These are phyloP conservation scores for Camellia japonica DNA, from an alignment of 148 eudicot species.

Conservation along the genomic window DNA sequence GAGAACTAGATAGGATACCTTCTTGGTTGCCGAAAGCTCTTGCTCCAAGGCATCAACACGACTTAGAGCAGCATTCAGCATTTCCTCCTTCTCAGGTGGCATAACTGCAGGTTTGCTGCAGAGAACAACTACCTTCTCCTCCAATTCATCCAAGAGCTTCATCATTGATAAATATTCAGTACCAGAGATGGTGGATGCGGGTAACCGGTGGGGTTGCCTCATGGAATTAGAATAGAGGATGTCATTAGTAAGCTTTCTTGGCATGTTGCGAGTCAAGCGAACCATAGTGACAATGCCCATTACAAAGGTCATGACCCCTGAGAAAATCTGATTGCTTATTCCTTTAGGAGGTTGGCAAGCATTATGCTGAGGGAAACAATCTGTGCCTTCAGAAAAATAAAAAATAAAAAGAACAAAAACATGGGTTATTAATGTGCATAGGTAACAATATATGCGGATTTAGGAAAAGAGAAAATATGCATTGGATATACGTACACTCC, in stretches of 20 bases:
- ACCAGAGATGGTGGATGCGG: conserved; percentile 42
- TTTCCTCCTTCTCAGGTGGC: conserved; percentile 91
- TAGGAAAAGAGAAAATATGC: background rate
- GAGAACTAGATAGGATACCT: conserved; percentile 39
- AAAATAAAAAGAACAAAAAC: background rate
- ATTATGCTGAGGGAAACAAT: conserved; percentile 21
- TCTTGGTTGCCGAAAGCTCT: conserved; percentile 68
- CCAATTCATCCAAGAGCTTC: conserved; percentile 87
- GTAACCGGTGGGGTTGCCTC: conserved; percentile 16
- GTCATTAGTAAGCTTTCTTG: conserved; percentile 71
- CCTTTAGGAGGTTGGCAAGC: conserved; percentile 37
- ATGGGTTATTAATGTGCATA: conserved; percentile 11
- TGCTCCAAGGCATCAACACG: conserved; percentile 73
- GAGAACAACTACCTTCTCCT: conserved; percentile 69
- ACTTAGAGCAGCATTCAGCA: conserved; percentile 65
- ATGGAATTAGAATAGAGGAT: conserved; percentile 54
- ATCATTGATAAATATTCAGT: conserved; percentile 63
- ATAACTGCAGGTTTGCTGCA: conserved; percentile 47
- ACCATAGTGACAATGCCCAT: conserved; percentile 83
- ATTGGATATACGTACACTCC: background rate
- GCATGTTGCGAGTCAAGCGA: conserved; percentile 74
- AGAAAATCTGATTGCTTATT: conserved; percentile 45
- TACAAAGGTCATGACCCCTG: conserved; percentile 68
- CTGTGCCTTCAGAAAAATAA: background rate
- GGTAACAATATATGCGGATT: conserved; percentile 34